phyloP scores from a whole-genome alignment of 768 basidiomycete genomes.

The Pilatotrama ljubarskyi region DNA sequence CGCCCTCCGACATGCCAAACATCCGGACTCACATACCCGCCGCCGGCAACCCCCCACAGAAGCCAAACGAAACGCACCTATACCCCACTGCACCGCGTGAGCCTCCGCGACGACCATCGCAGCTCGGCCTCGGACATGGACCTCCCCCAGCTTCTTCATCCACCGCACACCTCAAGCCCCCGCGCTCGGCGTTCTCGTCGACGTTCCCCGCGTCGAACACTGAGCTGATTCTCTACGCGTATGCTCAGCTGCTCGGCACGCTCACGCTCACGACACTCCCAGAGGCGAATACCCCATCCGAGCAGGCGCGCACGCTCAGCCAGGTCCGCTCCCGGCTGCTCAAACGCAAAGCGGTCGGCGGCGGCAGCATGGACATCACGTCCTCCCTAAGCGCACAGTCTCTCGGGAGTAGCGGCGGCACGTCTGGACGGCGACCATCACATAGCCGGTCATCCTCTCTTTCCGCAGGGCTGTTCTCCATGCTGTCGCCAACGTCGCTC shows the following conservation, averaged over 20 bases:
- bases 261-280: slow-evolving; percentile 55
- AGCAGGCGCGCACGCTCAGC: slow-evolving; percentile 47
- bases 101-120: slow-evolving; percentile 37
- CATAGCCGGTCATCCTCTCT: slow-evolving; percentile 55
- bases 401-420: background rate
- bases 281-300: slow-evolving; percentile 40
- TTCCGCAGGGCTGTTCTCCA: slow-evolving; percentile 46
- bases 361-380: slow-evolving; percentile 81
- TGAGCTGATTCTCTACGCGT: slow-evolving; percentile 81
- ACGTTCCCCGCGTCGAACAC: slow-evolving; percentile 49
- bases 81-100: slow-evolving; percentile 32
- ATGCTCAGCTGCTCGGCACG: slow-evolving; percentile 76
- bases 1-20: slow-evolving; percentile 6
- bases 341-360: slow-evolving; percentile 54
- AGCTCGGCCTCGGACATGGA: slow-evolving; percentile 51
- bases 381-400: slow-evolving; percentile 38
- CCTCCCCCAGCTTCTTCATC: slow-evolving; percentile 23
- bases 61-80: slow-evolving; percentile 34
- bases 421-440: background rate
- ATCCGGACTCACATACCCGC: slow-evolving; percentile 23
- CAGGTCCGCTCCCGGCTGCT: slow-evolving; percentile 51
- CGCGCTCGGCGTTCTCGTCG: slow-evolving; percentile 44
- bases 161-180: slow-evolving; percentile 23
- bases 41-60: slow-evolving; percentile 2
- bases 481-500: slow-evolving; percentile 31